phyloP scores from a whole-genome alignment of 2,329 filamentous ascomycete species.

The Pleomassaria siparia region DNA sequence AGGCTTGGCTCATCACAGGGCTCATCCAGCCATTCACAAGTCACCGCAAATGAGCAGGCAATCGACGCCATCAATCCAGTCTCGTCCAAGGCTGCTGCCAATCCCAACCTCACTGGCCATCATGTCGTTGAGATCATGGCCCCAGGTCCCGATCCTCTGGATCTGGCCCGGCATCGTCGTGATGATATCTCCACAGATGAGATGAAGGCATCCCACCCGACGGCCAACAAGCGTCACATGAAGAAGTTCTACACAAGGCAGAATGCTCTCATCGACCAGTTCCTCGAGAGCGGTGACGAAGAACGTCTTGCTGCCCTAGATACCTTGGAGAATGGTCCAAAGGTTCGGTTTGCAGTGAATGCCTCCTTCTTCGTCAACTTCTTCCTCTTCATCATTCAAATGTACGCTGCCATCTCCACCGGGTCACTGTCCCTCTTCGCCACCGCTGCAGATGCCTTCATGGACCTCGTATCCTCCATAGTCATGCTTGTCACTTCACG shows the following conservation, averaged over 20 bases:
- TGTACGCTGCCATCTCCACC: conserved; percentile 60
- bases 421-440: conserved; percentile 65
- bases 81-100: conserved; percentile 20
- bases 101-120: conserved; percentile 15
- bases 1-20: conserved; percentile 20
- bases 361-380: conserved; percentile 43
- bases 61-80: conserved; percentile 28
- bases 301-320: conserved; percentile 56
- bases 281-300: conserved; percentile 59
- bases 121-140: conserved; percentile 24
- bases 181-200: conserved; percentile 45
- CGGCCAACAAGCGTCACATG: conserved; percentile 38
- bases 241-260: conserved; percentile 47
- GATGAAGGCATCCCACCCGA: conserved; percentile 53
- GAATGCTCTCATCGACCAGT: conserved; percentile 48
- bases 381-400: conserved; percentile 59
- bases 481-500: conserved; percentile 64
- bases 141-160: conserved; percentile 37
- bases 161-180: conserved; percentile 38
- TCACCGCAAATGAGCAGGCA: conserved; percentile 20
- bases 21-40: conserved; percentile 23
- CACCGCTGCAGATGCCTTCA: conserved; percentile 66
- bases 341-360: conserved; percentile 43
- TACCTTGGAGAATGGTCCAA: conserved; percentile 50
- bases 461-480: conserved; percentile 65